A percentile compares a stretch with the other conserved stretches of the same genome.
phyloP scores from a whole-genome alignment of 768 basidiomycete genomes.

The Dendrothele bispora region DNA sequence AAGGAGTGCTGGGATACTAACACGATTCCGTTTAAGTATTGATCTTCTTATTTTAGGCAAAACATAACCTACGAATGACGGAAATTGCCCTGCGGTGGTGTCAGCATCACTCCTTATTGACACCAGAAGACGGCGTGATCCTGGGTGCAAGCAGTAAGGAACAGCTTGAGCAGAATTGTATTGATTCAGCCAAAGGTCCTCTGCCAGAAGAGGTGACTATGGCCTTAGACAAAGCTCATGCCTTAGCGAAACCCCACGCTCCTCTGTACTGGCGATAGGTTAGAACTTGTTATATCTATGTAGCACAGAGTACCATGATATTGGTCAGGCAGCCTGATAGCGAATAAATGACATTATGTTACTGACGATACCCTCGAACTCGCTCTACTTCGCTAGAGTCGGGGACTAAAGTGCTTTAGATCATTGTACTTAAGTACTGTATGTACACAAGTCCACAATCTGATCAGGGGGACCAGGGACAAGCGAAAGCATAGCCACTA shows the following conservation, averaged over 20 bases:
- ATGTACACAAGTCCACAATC: too few species aligned
- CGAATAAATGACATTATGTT: too few species aligned
- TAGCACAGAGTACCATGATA: too few species aligned
- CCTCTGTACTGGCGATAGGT: slow-evolving; percentile 37
- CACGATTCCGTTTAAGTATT: slow-evolving; percentile 13
- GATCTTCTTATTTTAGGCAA: slow-evolving; percentile 24
- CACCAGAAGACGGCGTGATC: slow-evolving; percentile 43
- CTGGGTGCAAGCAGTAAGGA: slow-evolving; percentile 46
- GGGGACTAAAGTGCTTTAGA: too few species aligned
- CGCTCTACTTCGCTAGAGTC: too few species aligned
- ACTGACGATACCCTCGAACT: too few species aligned
- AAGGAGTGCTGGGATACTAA: too few species aligned
- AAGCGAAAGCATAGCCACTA: too few species aligned
- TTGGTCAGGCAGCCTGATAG: too few species aligned
- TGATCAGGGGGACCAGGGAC: too few species aligned
- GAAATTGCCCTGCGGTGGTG: slow-evolving; percentile 55
- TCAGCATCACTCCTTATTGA: slow-evolving; percentile 47
- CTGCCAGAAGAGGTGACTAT: slow-evolving; percentile 52
- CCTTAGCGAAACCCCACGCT: slow-evolving; percentile 30
- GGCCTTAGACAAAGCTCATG: slow-evolving; percentile 51
- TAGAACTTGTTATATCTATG: neutral
- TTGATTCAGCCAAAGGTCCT: slow-evolving; percentile 51
- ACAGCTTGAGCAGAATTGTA: slow-evolving; percentile 45
- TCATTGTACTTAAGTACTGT: too few species aligned
- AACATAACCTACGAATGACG: slow-evolving; percentile 41